phyloP scores from a whole-genome alignment of 371 early-diverging fungal species.

The Dichotomocladium elegans region DNA sequence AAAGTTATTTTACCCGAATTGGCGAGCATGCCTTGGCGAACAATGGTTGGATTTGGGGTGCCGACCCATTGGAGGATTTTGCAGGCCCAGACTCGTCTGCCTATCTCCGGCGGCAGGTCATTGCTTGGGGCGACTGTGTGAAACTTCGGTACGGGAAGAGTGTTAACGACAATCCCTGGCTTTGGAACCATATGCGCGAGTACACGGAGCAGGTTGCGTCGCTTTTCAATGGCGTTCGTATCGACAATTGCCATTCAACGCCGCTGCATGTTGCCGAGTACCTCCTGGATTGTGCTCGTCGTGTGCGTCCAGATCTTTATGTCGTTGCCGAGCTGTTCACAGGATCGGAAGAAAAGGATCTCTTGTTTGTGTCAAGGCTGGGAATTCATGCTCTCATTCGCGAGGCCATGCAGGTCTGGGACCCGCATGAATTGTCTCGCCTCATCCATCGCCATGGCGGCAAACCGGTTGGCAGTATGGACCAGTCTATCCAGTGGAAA shows the following conservation, averaged over 20 bases:
- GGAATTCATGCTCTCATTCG: constrained; percentile 95
- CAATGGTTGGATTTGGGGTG: constrained; percentile 99
- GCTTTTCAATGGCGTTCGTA: constrained; percentile 93
- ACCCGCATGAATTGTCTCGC: constrained; percentile 84
- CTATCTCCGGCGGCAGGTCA: constrained; percentile 90
- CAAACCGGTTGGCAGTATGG: constrained; percentile 75
- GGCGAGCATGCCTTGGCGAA: constrained; percentile 73
- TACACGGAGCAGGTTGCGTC: constrained; percentile 88
- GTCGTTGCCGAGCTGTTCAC: constrained; percentile 97
- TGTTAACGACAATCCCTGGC: constrained; percentile 88
- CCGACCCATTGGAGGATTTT: constrained; percentile 90
- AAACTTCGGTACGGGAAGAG: constrained; percentile 89
- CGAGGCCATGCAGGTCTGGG: constrained; percentile 98
- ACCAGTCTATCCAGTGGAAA: constrained; percentile 56
- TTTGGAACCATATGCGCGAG: constrained; percentile 89
- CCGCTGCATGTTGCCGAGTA: constrained; percentile 93
- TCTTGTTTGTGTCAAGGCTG: constrained; percentile 81
- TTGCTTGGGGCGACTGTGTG: constrained; percentile 98
- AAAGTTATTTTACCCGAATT: constrained; percentile 89
- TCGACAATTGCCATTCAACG: constrained; percentile 98
- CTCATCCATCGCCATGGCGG: constrained; percentile 89
- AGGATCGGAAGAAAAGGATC: constrained; percentile 89
- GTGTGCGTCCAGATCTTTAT: constrained; percentile 84
- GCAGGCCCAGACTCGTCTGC: constrained; percentile 82
- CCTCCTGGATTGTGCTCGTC: constrained; percentile 85